Conservation (phyloP, 345 rosid species). For the Eucalyptus paniculata region DNA sequence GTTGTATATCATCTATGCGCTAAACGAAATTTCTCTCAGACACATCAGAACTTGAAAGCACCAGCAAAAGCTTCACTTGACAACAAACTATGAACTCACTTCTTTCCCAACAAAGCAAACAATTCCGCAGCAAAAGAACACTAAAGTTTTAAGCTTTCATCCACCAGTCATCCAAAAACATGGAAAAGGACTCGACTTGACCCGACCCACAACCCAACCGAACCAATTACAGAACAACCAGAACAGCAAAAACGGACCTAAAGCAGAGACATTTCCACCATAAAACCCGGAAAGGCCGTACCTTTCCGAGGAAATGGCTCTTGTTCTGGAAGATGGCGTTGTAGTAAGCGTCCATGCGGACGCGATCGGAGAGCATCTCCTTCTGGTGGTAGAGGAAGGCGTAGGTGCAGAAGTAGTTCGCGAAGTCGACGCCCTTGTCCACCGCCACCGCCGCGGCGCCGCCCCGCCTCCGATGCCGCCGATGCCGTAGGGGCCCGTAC, state of each 20-base stretch:
- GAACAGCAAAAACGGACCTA: background rate
- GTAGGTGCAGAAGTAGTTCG: constrained; percentile 83
- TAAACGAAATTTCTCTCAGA: background rate
- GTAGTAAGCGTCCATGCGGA: constrained; percentile 96
- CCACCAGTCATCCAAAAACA: background rate
- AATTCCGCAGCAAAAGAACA: background rate
- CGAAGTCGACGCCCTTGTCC: constrained; percentile 88
- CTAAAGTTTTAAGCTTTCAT: background rate
- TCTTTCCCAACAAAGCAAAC: background rate
- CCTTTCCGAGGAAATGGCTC: constrained; percentile 82
- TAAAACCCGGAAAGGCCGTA: background rate
- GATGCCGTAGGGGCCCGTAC: constrained; percentile 3
- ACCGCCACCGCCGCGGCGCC: constrained; percentile 13
- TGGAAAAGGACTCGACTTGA: background rate
- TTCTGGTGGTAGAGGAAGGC: constrained; percentile 92
- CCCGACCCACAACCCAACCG: background rate
- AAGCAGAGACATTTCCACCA: background rate
- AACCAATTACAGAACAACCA: background rate
- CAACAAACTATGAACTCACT: background rate
- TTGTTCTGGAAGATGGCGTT: constrained; percentile 67
- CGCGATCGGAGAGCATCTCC: constrained; percentile 95
- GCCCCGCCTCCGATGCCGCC: constrained; percentile 4
- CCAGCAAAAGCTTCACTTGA: background rate
- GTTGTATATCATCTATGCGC: background rate
- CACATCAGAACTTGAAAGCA: background rate